Base-by-base conservation (phyloP, 352 stramenopile genomes). In the Globisporangium nodosum region DNA sequence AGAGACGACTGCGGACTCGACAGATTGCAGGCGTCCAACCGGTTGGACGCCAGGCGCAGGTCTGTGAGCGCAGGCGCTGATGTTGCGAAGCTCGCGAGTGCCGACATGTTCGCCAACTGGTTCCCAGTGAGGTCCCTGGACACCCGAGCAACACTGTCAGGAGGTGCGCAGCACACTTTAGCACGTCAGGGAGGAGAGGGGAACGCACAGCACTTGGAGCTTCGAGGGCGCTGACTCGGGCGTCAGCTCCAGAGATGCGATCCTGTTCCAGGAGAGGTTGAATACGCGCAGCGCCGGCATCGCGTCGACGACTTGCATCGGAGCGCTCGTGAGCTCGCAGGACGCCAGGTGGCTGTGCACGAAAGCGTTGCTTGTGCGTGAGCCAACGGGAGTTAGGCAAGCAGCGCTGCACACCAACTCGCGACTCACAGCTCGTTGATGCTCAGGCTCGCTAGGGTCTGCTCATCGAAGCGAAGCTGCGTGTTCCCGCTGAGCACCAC, bases 401-500 rank as follows among this genome's bases (percentile, higher is more conserved):
- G 1, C 37, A 18, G 37, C 12, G 16, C 37, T 37, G 12, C 11
- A 18, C 37, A 5, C 12, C 3, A 12, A 6, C 37, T 24, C 4
- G 6, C 18, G n/a, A 65, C 62, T n/a, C 64, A 70, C 64, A 70
- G 43, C 31, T 70, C 53, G 5, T 13, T 40, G 39, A 70, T 50
- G 45, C 54, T 70, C 7, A 48, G 51, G 52, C 43, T 64, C n/a
- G 48, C 53, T 54, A 54, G 33, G n/a, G 49, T 54, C 1, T 16
- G 30, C 3, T 39, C 33, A 33, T 56, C 45, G 20, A 72, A 35
- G 16, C 63, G 48, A 3, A 77, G 40, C 18, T 53, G 46, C 1
- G 65, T 58, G 33, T 75, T 78, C 1, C 31, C 33, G 16, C 60
- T 69, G 3, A 78, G 49, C 1, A 63, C 37, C 0, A 78, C 50